These are phyloP conservation scores for Vitis hybrid DNA, from an alignment of 177 flowering plant species.

Conservation along the genomic window DNA sequence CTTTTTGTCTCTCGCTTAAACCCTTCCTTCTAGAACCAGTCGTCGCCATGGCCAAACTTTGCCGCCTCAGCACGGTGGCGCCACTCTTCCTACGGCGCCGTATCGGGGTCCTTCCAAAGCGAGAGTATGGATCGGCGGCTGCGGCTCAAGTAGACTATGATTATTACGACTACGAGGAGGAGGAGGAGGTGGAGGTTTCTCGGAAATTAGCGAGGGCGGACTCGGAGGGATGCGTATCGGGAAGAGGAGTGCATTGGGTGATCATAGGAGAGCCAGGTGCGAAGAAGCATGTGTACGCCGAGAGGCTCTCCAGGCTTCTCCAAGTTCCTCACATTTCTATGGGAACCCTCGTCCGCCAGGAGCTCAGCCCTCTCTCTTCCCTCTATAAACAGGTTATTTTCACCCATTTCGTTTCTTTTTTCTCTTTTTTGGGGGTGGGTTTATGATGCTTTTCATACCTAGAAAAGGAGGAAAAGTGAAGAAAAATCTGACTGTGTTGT, in stretches of 20 bases:
- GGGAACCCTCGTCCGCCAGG: constrained; percentile 78
- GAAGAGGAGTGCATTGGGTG: constrained; percentile 95
- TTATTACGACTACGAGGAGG: constrained; percentile 35
- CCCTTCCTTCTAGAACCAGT: constrained; percentile 6
- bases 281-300: constrained; percentile 70
- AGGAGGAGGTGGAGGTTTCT: constrained; percentile 14
- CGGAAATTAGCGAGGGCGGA: constrained; percentile 21
- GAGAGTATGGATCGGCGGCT: constrained; percentile 62
- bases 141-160: constrained; percentile 48
- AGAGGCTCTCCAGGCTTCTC: constrained; percentile 77
- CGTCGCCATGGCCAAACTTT: constrained; percentile 56
- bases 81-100: constrained; percentile 8
- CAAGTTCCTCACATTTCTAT: constrained; percentile 92
- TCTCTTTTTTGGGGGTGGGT: neutral
- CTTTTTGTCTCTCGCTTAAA: constrained; percentile 11
- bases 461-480: neutral
- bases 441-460: neutral
- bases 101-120: constrained; percentile 5
- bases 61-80: constrained; percentile 29
- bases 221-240: constrained; percentile 33
- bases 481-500: no score
- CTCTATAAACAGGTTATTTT: constrained; percentile 69
- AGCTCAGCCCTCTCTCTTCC: constrained; percentile 72
- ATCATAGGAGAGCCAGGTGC: constrained; percentile 75
- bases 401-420: neutral